A percentile compares a stretch with the other conserved stretches of the same genome.
Conservation (phyloP, 495 filamentous ascomycete species). For the Bombardia bombarda region DNA sequence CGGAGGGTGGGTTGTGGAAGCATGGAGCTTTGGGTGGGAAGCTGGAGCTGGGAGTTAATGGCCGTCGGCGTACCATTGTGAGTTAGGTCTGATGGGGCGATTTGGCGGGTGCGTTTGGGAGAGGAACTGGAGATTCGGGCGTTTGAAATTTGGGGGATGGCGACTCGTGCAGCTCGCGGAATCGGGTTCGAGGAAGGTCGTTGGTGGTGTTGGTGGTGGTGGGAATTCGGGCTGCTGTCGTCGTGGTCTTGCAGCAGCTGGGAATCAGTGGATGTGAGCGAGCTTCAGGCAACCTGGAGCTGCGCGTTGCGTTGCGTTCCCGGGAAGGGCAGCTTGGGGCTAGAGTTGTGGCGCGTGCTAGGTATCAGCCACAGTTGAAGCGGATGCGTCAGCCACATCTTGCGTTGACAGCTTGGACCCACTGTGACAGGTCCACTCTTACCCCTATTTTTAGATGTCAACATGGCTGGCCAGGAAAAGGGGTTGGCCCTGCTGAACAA, state of each 20-base stretch:
- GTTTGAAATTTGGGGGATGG: too few species aligned
- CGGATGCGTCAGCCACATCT: not conserved
- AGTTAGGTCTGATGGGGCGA: constrained; percentile 1
- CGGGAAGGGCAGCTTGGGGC: not conserved
- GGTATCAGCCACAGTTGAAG: not conserved
- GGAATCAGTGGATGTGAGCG: too few species aligned
- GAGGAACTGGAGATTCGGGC: too few species aligned
- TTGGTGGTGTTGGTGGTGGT: not conserved
- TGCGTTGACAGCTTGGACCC: not conserved
- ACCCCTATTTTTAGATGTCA: not conserved
- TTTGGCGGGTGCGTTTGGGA: not conserved
- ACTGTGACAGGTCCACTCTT: not conserved
- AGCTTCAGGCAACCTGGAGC: not conserved
- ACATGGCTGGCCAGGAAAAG: too few species aligned
- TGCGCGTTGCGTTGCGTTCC: not conserved
- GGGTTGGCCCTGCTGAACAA: too few species aligned
- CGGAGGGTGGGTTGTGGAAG: too few species aligned
- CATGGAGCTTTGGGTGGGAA: too few species aligned
- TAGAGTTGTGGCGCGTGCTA: not conserved
- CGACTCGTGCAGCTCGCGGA: not conserved
- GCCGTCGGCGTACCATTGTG: constrained; percentile 16
- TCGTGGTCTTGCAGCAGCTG: not conserved
- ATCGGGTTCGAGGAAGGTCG: not conserved
- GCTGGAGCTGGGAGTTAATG: too few species aligned
- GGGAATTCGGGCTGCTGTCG: not conserved